Evolutionary conservation across 345 rosid genomes (phyloP), one percentile per base, ranked within the genome.

Genomic region (Corchorus capsularis): DNA sequence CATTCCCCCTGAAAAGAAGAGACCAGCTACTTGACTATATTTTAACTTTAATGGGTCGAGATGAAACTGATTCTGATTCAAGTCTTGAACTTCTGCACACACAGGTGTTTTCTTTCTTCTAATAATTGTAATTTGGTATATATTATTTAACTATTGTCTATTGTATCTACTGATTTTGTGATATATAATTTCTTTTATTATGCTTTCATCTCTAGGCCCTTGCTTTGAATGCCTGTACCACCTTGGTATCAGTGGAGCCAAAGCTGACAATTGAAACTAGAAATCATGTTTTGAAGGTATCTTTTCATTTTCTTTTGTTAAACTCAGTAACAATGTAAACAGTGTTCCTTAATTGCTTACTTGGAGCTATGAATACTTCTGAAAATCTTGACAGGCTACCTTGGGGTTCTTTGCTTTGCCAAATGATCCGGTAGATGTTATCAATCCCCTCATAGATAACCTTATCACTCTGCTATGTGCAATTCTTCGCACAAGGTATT

Each of bases 211-310:
- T 82, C 50, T 75, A 95, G 99, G 96, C 97, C 61, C 92, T 93
- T 80, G 99, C 99, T 83, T 82, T 95, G 75, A 95, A 85, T 80
- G 99, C 99, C 15, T 95, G 99, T 83, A 95, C 97, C 76, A 95
- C 99, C 61, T 82, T 95, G 82, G 99, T 95, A 74, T 93, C 97
- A 0, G 99, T 93, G 79, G 99, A 95, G 86, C 99, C 99, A 71
- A 95, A 90, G 83, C 85, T 95, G 79, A 91, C 97, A n/a, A 79
- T 89, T 19, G 99, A 95, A 75, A 95, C 99, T 12, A 89, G 99
- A 85, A 93, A 95, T 84, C 93, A 82, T 82, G 89, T 95, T 73
- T 73, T 95, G 87, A 95, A 95, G 99, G 99, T 95, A 68, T 79
- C 27, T 69, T 72, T 80, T 78, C 50, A 68, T 54, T 68, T 63